Base-by-base conservation (phyloP, 2,329 filamentous ascomycete species). In the Pseudocercospora eumusae region DNA sequence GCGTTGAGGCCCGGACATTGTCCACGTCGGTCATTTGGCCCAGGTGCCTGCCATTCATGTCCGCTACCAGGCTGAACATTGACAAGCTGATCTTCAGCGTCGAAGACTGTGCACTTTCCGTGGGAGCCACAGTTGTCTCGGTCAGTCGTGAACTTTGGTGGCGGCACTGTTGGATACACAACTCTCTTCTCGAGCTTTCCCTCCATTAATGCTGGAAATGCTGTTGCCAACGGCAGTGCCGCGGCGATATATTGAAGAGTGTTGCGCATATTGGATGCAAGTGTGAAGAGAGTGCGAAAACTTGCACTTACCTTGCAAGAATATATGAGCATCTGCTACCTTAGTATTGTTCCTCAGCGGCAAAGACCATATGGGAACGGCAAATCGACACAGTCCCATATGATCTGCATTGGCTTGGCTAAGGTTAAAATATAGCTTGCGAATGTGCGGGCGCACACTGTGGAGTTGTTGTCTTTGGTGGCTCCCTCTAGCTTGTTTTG, bases 41-140 rank as follows among this genome's bases (percentile, higher is more conserved):
- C 68, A 11, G 73, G 73, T 25, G 71, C 60, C n/a, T 61, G 56
- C 42, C 68, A 75, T n/a, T 69, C 69, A 47, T 74, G 68, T 8
- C 64, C 61, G 27, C 72, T 72, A 36, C 62, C 65, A 27, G 31
- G 49, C 21, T 54, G 59, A 23, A 73, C 68, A 45, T 69, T 60
- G 21, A 71, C 64, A 57, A 65, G 67, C 50, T 75, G 73, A 13
- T 70, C 62, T 13, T 66, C 60, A 1, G 73, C 69, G 58, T 75
- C 65, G 56, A 75, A 75, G 1, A 61, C 59, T 9, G 66, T 63
- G 53, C 63, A 65, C 13, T 64, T 64, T 21, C 63, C 64, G 31
- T 66, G 66, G 0, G 60, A 61, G 28, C 66, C 66, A 27, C 63
- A 66, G 56, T 67, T 66, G 21, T 66, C 63, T 33, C 66, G 53